Evolutionary conservation across 441 rosid species (phyloP), one percentile per base, ranked within the genome.

Genomic region (Iberis amara): DNA sequence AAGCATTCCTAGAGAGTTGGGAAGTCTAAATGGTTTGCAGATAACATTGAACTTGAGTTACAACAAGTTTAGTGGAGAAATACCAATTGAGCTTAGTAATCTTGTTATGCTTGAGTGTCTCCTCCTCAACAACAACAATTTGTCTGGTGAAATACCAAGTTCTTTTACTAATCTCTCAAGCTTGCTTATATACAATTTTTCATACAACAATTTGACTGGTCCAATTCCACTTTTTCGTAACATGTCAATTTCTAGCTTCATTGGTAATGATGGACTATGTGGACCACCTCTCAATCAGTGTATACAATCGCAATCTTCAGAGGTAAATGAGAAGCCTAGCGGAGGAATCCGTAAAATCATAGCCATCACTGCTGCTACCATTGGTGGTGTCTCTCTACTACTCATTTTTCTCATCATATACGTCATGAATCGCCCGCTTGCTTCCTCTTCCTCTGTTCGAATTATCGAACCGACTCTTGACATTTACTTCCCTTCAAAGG

Each of bases 31-130:
- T 11, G 70, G 94, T 75, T 69, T 88, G 71, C 95, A 89, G 73
- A 86, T 89, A 61, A 89, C 86, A 47, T 47, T 92, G 76, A 92
- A 92, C 70, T 82, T 92, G 57, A 89, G 96, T 65, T 78, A 78
- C 54, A 92, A 92, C 74, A 79, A 75, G 65, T 80, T 92, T 18
- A 69, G 75, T 0, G 96, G 96, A 7, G 59, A 49, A 8, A 80
- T 92, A 55, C 96, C 98, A 9, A 30, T 76, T 1, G 71, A 81
- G 75, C 88, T 92, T 12, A 86, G 95, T 52, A 79, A 86, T 61
- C 79, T 88, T 42, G 72, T 42, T 49, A 60, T 79, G 54, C 74
- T 92, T 41, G 94, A 79, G 55, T 66, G 42, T 50, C 77, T 92
- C 30, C 58, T 86, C 57, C 92, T 92, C 48, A 78, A 86, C 70